Evolutionary conservation across 352 stramenopile genomes (phyloP).

Genomic region (Globisporangium heterothallicum): DNA sequence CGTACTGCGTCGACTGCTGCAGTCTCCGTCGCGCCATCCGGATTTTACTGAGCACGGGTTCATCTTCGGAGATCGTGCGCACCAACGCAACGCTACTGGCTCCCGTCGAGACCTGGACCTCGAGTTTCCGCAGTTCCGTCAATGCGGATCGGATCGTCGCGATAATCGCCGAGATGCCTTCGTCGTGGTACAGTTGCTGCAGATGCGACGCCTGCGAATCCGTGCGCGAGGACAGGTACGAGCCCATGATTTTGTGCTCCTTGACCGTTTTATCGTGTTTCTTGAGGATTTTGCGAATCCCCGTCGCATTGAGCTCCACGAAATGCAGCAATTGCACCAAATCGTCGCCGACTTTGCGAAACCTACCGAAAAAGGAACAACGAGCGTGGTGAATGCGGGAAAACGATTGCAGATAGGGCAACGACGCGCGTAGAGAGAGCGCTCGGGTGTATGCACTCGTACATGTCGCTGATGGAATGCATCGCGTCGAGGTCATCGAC

Average conservation of each 20-base stretch:
- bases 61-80: constrained; percentile 69
- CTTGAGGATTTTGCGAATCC: constrained; percentile 88
- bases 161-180: constrained; percentile 86
- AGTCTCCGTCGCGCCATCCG: constrained; percentile 52
- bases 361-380: constrained; percentile 13
- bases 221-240: constrained; percentile 74
- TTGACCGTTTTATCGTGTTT: constrained; percentile 87
- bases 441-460: too few relatives aligned
- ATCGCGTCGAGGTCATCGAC: constrained; percentile 56
- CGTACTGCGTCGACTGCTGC: constrained; percentile 80
- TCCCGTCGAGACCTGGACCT: constrained; percentile 27
- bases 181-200: constrained; percentile 83
- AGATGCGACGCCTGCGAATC: constrained; percentile 81
- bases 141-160: constrained; percentile 70
- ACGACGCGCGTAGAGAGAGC: too few relatives aligned
- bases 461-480: constrained; percentile 59
- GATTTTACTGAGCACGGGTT: constrained; percentile 73
- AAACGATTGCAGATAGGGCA: background rate
- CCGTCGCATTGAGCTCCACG: constrained; percentile 83
- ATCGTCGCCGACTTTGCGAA: constrained; percentile 68
- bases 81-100: constrained; percentile 10
- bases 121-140: constrained; percentile 46
- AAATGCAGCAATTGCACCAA: constrained; percentile 81
- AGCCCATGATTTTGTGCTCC: constrained; percentile 81
- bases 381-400: background rate